Evolutionary conservation across 2,329 filamentous ascomycete genomes (phyloP).

Genomic region (Fusarium robinianum): DNA sequence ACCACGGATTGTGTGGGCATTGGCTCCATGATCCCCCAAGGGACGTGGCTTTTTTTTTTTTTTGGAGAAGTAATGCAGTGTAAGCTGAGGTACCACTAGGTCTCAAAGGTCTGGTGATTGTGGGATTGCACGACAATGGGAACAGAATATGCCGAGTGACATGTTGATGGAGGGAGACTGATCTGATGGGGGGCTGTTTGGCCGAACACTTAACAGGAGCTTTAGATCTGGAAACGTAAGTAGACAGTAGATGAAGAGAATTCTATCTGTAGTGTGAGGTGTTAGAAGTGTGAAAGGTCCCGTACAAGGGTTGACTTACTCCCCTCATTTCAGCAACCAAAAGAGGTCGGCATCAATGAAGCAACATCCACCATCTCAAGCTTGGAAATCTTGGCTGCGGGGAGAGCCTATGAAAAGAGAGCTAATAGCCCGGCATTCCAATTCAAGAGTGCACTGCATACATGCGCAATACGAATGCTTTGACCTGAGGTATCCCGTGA

Average conservation of each 20-base stretch:
- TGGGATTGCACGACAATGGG: constrained; percentile 16
- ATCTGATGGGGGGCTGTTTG: background rate
- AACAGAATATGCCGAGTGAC: constrained; percentile 11
- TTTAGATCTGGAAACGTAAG: too few relatives aligned
- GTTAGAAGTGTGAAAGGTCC: too few relatives aligned
- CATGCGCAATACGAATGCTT: constrained; percentile 6
- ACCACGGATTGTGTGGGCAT: constrained; percentile 30
- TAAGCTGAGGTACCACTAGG: constrained; percentile 20
- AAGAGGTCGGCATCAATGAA: constrained; percentile 6
- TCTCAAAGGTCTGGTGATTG: constrained; percentile 6
- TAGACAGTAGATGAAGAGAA: too few relatives aligned
- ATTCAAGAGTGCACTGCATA: constrained; percentile 6
- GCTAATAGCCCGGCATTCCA: constrained; percentile 29
- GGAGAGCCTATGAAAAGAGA: constrained; percentile 17
- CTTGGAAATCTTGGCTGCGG: constrained; percentile 17
- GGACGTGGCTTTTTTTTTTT: constrained; percentile 19
- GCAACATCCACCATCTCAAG: constrained; percentile 13
- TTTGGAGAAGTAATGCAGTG: constrained; percentile 24
- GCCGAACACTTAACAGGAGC: too few relatives aligned
- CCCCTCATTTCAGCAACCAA: too few relatives aligned
- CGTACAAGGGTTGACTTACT: too few relatives aligned
- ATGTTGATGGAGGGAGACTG: background rate
- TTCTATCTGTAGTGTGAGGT: too few relatives aligned
- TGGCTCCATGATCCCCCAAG: constrained; percentile 33
- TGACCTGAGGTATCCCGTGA: constrained; percentile 1